Conservation (phyloP, 176 grass and related monocot species). For the Ensete ventricosum region DNA sequence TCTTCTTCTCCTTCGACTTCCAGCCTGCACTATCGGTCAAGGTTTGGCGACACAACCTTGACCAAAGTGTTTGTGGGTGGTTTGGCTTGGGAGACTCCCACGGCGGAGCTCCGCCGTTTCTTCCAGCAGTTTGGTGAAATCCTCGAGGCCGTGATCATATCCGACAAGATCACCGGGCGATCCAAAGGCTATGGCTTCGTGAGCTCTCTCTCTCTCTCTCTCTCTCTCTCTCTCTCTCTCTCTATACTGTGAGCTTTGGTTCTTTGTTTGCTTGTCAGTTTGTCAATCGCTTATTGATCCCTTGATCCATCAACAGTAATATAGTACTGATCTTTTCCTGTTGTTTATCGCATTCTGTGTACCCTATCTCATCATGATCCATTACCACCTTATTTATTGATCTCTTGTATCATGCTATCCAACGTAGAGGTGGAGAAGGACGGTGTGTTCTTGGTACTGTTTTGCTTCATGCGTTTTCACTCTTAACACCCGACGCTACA, state of each 20-base stretch:
- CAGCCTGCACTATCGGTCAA: background rate
- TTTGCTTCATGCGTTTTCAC: background rate
- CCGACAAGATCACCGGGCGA: conserved; percentile 71
- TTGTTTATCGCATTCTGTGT: no score
- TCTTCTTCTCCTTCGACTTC: background rate
- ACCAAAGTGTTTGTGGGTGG: conserved; percentile 24
- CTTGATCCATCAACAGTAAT: no score
- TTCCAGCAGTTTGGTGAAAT: conserved; percentile 78
- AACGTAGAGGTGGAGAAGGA: background rate
- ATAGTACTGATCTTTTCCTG: no score
- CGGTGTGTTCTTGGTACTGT: background rate
- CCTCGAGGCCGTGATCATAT: conserved; percentile 88
- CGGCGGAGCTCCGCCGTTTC: conserved; percentile 54
- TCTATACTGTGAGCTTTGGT: background rate
- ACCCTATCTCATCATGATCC: no score
- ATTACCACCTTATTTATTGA: no score
- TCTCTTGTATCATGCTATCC: no score
- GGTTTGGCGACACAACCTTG: conserved; percentile 19
- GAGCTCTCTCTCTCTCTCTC: conserved; percentile 14
- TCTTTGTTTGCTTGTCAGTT: no score
- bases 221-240: background rate
- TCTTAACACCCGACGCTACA: background rate
- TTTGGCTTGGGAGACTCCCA: conserved; percentile 47
- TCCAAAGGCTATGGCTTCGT: conserved; percentile 98
- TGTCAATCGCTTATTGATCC: no score